A percentile compares a stretch with the other conserved stretches of the same genome.
Evolutionary conservation across 306 rosid genomes (phyloP).

Genomic region (Cajanus cajan): DNA sequence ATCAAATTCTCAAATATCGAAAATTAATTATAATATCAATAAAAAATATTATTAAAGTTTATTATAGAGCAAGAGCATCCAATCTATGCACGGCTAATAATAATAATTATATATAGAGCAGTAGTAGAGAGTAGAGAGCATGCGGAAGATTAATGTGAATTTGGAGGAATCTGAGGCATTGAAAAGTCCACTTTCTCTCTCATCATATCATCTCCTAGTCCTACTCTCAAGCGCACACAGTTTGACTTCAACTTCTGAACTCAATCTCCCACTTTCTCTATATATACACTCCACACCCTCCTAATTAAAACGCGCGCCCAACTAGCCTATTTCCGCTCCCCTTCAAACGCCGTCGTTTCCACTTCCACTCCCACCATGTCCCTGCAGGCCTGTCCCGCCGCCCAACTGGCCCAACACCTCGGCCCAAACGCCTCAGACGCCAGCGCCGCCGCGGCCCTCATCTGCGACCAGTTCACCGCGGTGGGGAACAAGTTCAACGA

Average conservation of each 20-base stretch:
- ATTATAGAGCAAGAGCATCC: too few relatives aligned
- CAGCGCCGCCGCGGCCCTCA: conserved; percentile 53
- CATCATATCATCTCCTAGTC: too few relatives aligned
- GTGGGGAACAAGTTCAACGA: conserved; percentile 43
- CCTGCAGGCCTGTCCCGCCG: conserved; percentile 31
- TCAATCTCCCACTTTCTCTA: neutral
- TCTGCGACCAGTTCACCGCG: conserved; percentile 51
- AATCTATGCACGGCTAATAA: too few relatives aligned
- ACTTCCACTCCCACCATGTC: conserved; percentile 37
- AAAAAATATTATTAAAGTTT: too few relatives aligned
- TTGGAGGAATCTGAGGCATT: neutral
- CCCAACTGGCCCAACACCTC: conserved; percentile 41
- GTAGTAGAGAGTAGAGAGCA: too few relatives aligned
- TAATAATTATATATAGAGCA: too few relatives aligned
- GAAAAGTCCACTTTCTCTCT: conserved; percentile 16
- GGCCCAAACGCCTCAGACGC: conserved; percentile 66
- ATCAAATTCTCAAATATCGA: too few relatives aligned
- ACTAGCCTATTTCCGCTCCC: too few relatives aligned
- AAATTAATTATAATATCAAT: too few relatives aligned
- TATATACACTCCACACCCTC: neutral
- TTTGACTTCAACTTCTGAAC: neutral
- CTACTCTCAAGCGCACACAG: neutral
- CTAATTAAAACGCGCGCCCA: neutral
- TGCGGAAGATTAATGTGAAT: too few relatives aligned
- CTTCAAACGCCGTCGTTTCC: neutral